Evolutionary conservation across 805 yeast genomes (phyloP), one percentile per base, ranked within the genome.

Genomic region (Ogataea pini): DNA sequence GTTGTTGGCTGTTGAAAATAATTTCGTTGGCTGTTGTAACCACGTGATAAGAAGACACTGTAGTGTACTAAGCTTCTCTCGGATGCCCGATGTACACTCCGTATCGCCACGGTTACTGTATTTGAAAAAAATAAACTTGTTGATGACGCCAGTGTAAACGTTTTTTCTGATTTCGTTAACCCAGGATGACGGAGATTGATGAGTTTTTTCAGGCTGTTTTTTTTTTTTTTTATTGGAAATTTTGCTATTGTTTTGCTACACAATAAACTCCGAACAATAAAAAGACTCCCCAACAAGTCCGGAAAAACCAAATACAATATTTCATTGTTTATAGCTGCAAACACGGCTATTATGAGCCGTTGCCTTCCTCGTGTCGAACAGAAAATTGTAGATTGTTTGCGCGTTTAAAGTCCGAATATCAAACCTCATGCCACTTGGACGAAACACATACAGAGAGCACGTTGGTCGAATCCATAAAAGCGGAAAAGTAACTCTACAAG

Each of bases 351-450:
- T 39, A 32, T 39, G 32, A 13, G n/a, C 33, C 33, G 42, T 28
- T 27, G 25, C 42, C 9, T 22, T 14, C 13, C 42, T 16, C 32
- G 42, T 18, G 40, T 16, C 33, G 25, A 16, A 14, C 13, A n/a
- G 4, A 13, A 14, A 5, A 7, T 17, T 8, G 5, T 32, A 4
- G 14, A 24, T 25, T 12, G 4, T 25, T 25, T 27, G 33, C 42
- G 24, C 17, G 25, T 39, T 39, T 27, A 27, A 36, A 39, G 42
- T 39, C 42, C 42, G 42, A 39, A 37, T 16, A 37, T 37, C 41
- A 25, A 31, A 37, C 32, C 41, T 14, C 20, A n/a, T n/a, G n/a
- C n/a, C n/a, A n/a, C n/a, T n/a, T n/a, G n/a, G n/a, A n/a, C n/a
- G n/a, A n/a, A n/a, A n/a, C n/a, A n/a, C n/a, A n/a, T n/a, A n/a